A percentile compares a stretch with the other conserved stretches of the same genome.
phyloP scores from a whole-genome alignment of 2,329 filamentous ascomycete species.

The Cercospora canescens region DNA sequence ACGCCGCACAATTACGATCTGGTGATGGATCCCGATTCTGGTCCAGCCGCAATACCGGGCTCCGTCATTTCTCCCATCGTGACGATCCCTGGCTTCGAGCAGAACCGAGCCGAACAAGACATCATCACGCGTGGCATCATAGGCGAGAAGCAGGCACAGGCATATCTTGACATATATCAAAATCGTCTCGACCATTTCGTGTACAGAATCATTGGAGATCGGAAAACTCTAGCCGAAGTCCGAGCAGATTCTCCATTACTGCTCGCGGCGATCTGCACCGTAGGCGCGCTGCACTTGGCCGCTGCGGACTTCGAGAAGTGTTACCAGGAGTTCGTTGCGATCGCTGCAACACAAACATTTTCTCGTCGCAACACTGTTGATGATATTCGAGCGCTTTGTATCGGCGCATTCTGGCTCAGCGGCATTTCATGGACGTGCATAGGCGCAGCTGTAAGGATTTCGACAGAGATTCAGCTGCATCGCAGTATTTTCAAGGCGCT shows the following conservation, averaged over 20 bases:
- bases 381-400: conserved; percentile 37
- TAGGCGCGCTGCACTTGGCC: conserved; percentile 35
- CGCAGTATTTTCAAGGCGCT: conserved; percentile 39
- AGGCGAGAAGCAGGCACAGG: conserved; percentile 29
- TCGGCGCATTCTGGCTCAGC: conserved; percentile 43
- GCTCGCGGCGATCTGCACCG: conserved; percentile 38
- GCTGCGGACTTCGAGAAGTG: conserved; percentile 32
- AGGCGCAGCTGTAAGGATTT: conserved; percentile 39
- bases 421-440: conserved; percentile 36
- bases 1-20: conserved; percentile 38
- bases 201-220: conserved; percentile 36
- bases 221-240: conserved; percentile 30
- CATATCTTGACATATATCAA: conserved; percentile 35
- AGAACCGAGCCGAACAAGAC: conserved; percentile 30
- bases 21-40: conserved; percentile 41
- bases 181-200: conserved; percentile 36
- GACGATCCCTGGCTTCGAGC: conserved; percentile 26
- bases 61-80: conserved; percentile 33
- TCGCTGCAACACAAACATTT: conserved; percentile 33
- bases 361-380: conserved; percentile 30
- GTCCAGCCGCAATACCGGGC: conserved; percentile 38
- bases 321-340: conserved; percentile 34
- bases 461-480: conserved; percentile 42
- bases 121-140: conserved; percentile 32
- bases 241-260: conserved; percentile 36